A percentile compares a stretch with the other conserved stretches of the same genome.
These are phyloP conservation scores for Amanita pseudoporphyria DNA, from an alignment of 768 basidiomycete genomes.

Conservation along the genomic window DNA sequence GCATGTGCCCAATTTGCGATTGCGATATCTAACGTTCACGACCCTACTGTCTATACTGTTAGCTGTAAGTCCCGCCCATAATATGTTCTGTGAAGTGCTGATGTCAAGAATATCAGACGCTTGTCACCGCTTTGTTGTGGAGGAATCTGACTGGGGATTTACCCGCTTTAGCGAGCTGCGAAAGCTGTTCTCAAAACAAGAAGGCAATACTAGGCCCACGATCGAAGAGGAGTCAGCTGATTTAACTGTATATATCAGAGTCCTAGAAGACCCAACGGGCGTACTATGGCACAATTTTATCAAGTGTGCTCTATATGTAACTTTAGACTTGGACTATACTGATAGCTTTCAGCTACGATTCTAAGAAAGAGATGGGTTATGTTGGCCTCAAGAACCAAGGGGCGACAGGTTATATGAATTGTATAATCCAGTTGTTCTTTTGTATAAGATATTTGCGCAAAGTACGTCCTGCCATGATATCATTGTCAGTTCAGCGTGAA, in stretches of 20 bases:
- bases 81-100: neutral
- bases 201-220: constrained; percentile 76
- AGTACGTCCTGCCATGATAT: constrained; percentile 31
- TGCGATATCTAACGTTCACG: constrained; percentile 91
- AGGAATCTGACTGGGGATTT: constrained; percentile 99
- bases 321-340: constrained; percentile 12
- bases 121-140: constrained; percentile 96
- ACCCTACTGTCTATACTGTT: constrained; percentile 94
- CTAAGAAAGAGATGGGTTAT: constrained; percentile 97
- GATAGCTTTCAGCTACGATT: constrained; percentile 72
- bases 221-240: constrained; percentile 95
- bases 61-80: constrained; percentile 59
- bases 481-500: constrained; percentile 7
- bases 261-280: constrained; percentile 96
- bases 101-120: constrained; percentile 59
- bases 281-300: constrained; percentile 99
- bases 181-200: constrained; percentile 80
- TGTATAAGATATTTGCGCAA: constrained; percentile 94
- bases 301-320: constrained; percentile 54
- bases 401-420: constrained; percentile 99
- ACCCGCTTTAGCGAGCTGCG: constrained; percentile 97
- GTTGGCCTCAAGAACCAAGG: constrained; percentile 99
- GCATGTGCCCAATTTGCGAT: constrained; percentile 98
- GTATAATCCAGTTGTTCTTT: constrained; percentile 88
- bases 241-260: constrained; percentile 95